Evolutionary conservation across 345 rosid species (phyloP).

Genomic region (Hypericum androsaemum): DNA sequence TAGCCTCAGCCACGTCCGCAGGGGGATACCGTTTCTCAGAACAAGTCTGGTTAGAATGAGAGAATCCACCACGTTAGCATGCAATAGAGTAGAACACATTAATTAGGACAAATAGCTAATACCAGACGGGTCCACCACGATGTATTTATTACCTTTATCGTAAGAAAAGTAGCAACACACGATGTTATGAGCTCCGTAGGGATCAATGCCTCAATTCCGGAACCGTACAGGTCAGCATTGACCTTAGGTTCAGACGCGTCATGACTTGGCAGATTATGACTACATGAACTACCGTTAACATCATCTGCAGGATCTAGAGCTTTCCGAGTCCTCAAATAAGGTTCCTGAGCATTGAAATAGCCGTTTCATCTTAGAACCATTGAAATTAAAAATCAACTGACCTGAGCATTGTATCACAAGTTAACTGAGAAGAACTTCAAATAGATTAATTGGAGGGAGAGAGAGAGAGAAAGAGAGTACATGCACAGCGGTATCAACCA

Average conservation of each 20-base stretch:
- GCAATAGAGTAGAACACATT: background rate
- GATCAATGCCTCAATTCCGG: slow-evolving; percentile 36
- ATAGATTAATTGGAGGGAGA: background rate
- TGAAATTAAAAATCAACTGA: too few species aligned
- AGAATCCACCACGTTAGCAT: slow-evolving; percentile 3
- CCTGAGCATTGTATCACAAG: too few species aligned
- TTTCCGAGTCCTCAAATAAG: slow-evolving; percentile 44
- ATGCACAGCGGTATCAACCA: slow-evolving; percentile 90
- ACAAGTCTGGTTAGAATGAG: slow-evolving; percentile 51
- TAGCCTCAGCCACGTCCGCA: slow-evolving; percentile 83
- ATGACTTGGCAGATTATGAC: slow-evolving; percentile 27
- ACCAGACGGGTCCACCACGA: too few species aligned
- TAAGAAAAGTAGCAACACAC: slow-evolving; percentile 73
- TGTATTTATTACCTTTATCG: slow-evolving; percentile 85
- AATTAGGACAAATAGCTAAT: too few species aligned
- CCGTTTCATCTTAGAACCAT: too few species aligned
- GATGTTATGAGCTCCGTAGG: slow-evolving; percentile 75
- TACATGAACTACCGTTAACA: slow-evolving; percentile 27
- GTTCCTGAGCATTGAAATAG: background rate
- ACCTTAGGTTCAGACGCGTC: slow-evolving; percentile 24
- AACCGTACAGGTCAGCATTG: slow-evolving; percentile 15
- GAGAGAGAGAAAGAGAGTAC: slow-evolving; percentile 21
- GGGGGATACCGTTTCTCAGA: slow-evolving; percentile 85
- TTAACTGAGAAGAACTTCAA: too few species aligned
- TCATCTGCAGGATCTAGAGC: slow-evolving; percentile 52